Evolutionary conservation across 106 monocot genomes (phyloP).

Genomic region (Phalaenopsis equestris): DNA sequence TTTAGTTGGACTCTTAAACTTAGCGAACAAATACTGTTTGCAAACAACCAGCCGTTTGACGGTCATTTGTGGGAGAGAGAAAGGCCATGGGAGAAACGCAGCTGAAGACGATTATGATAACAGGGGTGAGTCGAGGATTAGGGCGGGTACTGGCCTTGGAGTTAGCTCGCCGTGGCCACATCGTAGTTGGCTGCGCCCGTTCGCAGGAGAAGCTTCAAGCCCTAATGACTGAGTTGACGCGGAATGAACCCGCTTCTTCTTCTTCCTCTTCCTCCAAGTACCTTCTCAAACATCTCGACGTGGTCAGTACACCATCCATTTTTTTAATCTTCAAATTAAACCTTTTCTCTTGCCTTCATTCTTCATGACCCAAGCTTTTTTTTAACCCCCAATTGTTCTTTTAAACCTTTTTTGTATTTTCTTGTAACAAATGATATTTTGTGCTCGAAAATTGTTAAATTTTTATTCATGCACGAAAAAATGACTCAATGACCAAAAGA

Average conservation of each 20-base stretch:
- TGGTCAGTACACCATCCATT: slow-evolving; percentile 28
- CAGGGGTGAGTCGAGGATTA: slow-evolving; percentile 84
- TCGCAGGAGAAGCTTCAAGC: slow-evolving; percentile 50
- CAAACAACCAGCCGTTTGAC: too few species aligned
- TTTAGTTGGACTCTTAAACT: too few species aligned
- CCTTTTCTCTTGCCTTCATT: background rate
- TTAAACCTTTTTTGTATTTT: background rate
- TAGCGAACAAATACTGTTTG: too few species aligned
- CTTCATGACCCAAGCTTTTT: background rate
- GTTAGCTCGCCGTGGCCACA: slow-evolving; percentile 68
- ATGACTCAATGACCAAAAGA: too few species aligned
- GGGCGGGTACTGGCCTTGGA: slow-evolving; percentile 72
- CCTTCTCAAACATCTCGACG: slow-evolving; percentile 61
- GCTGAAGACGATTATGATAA: slow-evolving; percentile 73
- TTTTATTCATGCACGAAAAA: too few species aligned
- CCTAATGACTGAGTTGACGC: slow-evolving; percentile 34
- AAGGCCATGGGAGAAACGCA: slow-evolving; percentile 1
- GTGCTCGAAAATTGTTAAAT: too few species aligned
- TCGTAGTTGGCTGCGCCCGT: slow-evolving; percentile 72
- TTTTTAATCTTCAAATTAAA: background rate
- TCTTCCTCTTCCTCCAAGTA: slow-evolving; percentile 40
- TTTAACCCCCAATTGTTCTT: background rate
- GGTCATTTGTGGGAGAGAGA: background rate
- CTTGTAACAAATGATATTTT: too few species aligned
- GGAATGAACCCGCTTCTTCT: slow-evolving; percentile 8